These are phyloP conservation scores for Hypocreales sp. DNA, from an alignment of 2,329 filamentous ascomycete species.

Conservation along the genomic window DNA sequence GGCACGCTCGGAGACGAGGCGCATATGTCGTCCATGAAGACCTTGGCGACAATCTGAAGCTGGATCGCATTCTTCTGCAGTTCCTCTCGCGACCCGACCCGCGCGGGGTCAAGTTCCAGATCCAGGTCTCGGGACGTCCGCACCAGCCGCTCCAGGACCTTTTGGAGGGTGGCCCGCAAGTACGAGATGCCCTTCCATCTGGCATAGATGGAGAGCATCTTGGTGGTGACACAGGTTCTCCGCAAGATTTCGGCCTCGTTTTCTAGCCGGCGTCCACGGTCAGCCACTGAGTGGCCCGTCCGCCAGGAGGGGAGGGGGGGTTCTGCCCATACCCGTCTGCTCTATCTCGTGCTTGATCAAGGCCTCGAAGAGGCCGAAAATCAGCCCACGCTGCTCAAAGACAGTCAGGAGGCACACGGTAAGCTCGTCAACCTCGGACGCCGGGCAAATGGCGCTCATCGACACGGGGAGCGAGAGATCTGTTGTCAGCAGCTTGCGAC, in stretches of 20 bases:
- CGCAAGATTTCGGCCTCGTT: slow-evolving; percentile 53
- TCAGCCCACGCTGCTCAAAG: slow-evolving; percentile 50
- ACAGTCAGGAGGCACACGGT: slow-evolving; percentile 52
- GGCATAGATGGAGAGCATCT: slow-evolving; percentile 55
- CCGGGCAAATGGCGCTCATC: slow-evolving; percentile 51
- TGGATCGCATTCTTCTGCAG: slow-evolving; percentile 51
- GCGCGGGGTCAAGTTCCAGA: slow-evolving; percentile 50
- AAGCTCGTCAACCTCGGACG: slow-evolving; percentile 52
- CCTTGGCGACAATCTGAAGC: slow-evolving; percentile 50
- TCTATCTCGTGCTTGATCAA: slow-evolving; percentile 55
- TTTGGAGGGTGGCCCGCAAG: slow-evolving; percentile 47
- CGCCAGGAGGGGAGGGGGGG: too few relatives aligned
- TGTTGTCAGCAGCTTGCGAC: slow-evolving; percentile 38
- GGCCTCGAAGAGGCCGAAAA: slow-evolving; percentile 47
- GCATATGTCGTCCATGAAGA: slow-evolving; percentile 57
- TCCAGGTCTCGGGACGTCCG: slow-evolving; percentile 51
- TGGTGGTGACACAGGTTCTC: slow-evolving; percentile 56
- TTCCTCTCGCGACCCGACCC: slow-evolving; percentile 44
- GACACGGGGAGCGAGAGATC: slow-evolving; percentile 48
- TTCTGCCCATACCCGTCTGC: slow-evolving; percentile 39
- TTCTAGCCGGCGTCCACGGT: too few relatives aligned
- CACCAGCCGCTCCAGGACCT: slow-evolving; percentile 51
- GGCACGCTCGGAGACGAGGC: slow-evolving; percentile 47
- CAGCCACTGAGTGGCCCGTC: too few relatives aligned
- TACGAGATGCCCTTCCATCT: slow-evolving; percentile 56